Evolutionary conservation across 805 yeast genomes (phyloP), one percentile per base, ranked within the genome.

Genomic region (Pichia rugopelliculosa): DNA sequence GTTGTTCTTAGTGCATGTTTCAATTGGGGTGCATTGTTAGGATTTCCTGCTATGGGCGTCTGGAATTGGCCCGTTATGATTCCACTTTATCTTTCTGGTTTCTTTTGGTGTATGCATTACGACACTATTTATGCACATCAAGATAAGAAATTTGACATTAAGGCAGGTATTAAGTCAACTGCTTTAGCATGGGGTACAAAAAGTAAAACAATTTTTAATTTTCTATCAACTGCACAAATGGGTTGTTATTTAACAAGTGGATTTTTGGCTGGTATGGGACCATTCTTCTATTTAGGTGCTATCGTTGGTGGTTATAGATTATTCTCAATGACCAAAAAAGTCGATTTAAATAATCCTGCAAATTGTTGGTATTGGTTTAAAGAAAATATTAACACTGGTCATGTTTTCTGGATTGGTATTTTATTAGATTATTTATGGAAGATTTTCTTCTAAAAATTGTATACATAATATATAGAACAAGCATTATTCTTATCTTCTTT

Each of bases 41-140:
- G 98, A 0, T 91, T 87, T 67, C 97, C 99, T 9, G 98, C 98
- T 1, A 87, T 93, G 79, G 96, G 95, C 0, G 79, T 91, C 4
- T 76, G 91, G 76, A 77, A 84, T 57, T 73, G 79, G 71, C 68
- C 79, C 10, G 84, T 88, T 5, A 90, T 90, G 79, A 68, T 78
- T 3, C 87, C 96, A 0, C 69, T 93, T 42, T 87, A 83, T 58
- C 62, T 80, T 3, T 79, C 96, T 17, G 81, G 88, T 41, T 84
- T 82, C 60, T 73, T 83, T 47, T 93, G 99, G 99, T 83, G 96
- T 55, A 87, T 93, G 90, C 82, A 82, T 45, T 93, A 93, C 66
- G 99, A 93, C 65, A 88, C 99, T 2, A 79, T 93, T 36, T 93
- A 93, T 64, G 99, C 99, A 0, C 99, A 93, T 62, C 99, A 93